Conservation (phyloP, 257 asterid genomes). For the Capsicum pubescens region DNA sequence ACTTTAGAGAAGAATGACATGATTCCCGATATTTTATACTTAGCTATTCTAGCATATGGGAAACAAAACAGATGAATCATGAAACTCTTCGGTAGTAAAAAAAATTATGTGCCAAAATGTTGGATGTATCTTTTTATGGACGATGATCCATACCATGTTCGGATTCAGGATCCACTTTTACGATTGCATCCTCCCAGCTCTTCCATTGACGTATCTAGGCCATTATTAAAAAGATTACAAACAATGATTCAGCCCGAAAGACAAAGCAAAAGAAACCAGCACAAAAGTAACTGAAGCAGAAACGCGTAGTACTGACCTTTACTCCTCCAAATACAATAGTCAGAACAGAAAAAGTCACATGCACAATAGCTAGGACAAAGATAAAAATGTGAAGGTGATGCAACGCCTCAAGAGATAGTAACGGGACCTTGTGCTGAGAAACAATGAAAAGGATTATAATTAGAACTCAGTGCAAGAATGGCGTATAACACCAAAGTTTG, state of each 20-base stretch:
- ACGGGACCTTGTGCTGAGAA: constrained; percentile 59
- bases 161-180: constrained; percentile 39
- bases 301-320: constrained; percentile 47
- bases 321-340: constrained; percentile 68
- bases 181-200: constrained; percentile 57
- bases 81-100: background rate
- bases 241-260: background rate
- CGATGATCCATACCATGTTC: constrained; percentile 40
- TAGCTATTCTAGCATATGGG: too few species aligned
- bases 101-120: background rate
- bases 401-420: constrained; percentile 62
- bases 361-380: constrained; percentile 72
- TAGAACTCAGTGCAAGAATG: background rate
- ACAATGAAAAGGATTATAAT: background rate
- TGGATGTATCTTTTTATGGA: background rate
- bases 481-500: background rate
- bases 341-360: constrained; percentile 65
- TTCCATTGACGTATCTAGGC: constrained; percentile 58
- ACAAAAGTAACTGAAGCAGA: background rate
- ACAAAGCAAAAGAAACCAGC: background rate
- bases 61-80: background rate
- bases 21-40: too few species aligned
- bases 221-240: background rate
- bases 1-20: too few species aligned
- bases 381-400: constrained; percentile 85